Evolutionary conservation across 176 grass and related monocot species (phyloP).

Genomic region (Saccharum officinarum): DNA sequence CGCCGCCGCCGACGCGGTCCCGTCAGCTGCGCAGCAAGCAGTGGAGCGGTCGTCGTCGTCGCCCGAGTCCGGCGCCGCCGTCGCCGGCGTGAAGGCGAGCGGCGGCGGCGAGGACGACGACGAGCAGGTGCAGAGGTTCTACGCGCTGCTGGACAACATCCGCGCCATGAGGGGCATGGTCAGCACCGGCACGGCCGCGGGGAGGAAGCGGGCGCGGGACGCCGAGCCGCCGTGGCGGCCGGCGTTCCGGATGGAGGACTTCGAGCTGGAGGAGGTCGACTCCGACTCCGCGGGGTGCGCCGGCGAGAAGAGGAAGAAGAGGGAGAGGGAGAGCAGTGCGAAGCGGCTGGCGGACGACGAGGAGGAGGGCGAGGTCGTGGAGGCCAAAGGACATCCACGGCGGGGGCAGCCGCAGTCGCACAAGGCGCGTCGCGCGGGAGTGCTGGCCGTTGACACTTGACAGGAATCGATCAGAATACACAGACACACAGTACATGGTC

Average conservation of each 20-base stretch:
- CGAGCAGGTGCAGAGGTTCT: conserved; percentile 50
- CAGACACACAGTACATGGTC: background rate
- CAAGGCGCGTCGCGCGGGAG: background rate
- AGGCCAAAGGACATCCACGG: background rate
- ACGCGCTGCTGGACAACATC: conserved; percentile 47
- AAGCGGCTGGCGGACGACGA: background rate
- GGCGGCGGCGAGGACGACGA: conserved; percentile 5
- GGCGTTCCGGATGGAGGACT: conserved; percentile 47
- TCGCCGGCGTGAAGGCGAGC: background rate
- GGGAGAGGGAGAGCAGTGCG: background rate
- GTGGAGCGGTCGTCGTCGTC: background rate
- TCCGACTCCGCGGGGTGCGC: background rate
- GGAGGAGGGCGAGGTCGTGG: background rate
- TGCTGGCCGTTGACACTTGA: background rate
- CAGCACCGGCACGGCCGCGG: background rate
- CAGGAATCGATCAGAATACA: background rate
- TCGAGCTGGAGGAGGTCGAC: conserved; percentile 5
- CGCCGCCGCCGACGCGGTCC: background rate
- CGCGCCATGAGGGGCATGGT: conserved; percentile 30
- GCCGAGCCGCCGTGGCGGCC: conserved; percentile 38
- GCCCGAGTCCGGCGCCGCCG: background rate
- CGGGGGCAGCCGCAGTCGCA: background rate
- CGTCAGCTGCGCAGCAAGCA: background rate
- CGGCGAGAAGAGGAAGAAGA: background rate
- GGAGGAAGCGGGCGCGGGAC: conserved; percentile 34